A percentile compares a stretch with the other conserved stretches of the same genome.
phyloP scores from a whole-genome alignment of 176 grass and related monocot genomes.

The Carex littledalei region DNA sequence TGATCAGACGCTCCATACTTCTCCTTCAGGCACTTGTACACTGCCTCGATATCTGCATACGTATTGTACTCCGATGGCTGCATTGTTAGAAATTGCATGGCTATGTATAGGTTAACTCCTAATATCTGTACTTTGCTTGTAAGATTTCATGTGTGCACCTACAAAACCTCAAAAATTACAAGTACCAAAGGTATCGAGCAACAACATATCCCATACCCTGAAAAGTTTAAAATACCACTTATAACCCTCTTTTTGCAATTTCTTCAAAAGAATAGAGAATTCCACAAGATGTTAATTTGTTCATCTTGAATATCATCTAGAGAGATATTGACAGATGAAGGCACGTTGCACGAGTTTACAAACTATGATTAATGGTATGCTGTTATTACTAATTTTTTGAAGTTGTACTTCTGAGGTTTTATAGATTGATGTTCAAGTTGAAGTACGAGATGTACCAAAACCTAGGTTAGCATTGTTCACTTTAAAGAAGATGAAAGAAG shows the following conservation, averaged over 20 bases:
- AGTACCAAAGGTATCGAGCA: neutral
- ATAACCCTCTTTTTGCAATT: neutral
- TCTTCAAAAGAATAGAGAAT: neutral
- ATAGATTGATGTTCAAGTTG: neutral
- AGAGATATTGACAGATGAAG: neutral
- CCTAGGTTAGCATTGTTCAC: neutral
- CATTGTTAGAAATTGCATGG: conserved; percentile 6
- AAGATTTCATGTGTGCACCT: neutral
- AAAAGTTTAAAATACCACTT: neutral
- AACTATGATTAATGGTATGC: neutral
- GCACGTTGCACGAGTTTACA: neutral
- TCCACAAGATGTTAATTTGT: neutral
- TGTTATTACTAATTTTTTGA: neutral
- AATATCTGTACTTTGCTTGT: neutral
- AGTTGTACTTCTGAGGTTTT: neutral
- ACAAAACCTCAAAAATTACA: neutral
- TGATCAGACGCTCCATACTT: conserved; percentile 68
- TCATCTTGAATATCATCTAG: neutral
- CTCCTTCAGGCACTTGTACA: conserved; percentile 83
- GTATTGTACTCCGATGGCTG: conserved; percentile 93
- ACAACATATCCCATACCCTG: neutral
- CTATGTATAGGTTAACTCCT: neutral
- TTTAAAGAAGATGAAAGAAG: conserved; percentile 21
- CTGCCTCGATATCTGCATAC: conserved; percentile 94
- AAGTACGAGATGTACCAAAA: neutral